Conservation (phyloP, 129 eudicot genomes). For the Ambrosia artemisiifolia region DNA sequence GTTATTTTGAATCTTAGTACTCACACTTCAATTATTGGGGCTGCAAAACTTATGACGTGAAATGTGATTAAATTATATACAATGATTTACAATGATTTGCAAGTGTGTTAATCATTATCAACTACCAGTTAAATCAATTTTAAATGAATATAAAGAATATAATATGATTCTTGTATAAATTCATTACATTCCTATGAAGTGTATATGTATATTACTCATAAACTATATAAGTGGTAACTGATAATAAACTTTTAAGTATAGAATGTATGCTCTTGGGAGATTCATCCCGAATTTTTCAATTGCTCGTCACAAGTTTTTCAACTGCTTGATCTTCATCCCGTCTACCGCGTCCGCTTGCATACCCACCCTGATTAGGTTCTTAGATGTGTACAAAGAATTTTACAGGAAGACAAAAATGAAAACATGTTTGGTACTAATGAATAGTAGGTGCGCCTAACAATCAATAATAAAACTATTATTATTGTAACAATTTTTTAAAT, state of each 20-base stretch:
- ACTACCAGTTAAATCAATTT: too few species aligned
- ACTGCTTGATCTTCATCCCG: too few species aligned
- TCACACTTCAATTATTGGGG: not conserved
- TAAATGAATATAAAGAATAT: too few species aligned
- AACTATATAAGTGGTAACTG: not conserved
- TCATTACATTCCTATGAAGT: not conserved
- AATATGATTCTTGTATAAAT: too few species aligned
- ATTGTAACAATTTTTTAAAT: too few species aligned
- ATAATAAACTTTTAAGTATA: not conserved
- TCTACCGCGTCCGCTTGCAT: too few species aligned
- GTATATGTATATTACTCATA: not conserved
- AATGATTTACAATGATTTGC: not conserved
- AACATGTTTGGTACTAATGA: conserved; percentile 13
- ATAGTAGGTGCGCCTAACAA: conserved; percentile 23
- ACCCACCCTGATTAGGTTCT: not conserved
- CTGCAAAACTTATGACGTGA: not conserved
- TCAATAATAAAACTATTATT: not conserved
- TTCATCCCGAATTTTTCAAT: too few species aligned
- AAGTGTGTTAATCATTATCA: too few species aligned
- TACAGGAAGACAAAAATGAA: not conserved
- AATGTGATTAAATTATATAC: not conserved
- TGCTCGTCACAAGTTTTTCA: too few species aligned
- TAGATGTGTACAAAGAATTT: conserved; percentile 4
- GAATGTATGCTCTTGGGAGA: too few species aligned
- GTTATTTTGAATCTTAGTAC: not conserved